These are phyloP conservation scores for Poa pratensis DNA, from an alignment of 176 grass and related monocot species.

Conservation along the genomic window DNA sequence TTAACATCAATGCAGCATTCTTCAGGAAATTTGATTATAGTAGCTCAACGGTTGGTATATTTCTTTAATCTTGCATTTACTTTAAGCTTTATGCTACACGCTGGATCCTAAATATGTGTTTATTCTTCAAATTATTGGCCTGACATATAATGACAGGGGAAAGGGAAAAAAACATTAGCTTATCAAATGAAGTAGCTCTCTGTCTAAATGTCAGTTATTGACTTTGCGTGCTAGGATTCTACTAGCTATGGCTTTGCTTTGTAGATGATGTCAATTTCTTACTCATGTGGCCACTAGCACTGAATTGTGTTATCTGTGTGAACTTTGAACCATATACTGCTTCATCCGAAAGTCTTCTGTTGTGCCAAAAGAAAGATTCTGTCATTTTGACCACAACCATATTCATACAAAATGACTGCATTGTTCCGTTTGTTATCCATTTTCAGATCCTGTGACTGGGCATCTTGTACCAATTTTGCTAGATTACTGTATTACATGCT, in stretches of 20 bases:
- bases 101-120: constrained; percentile 1
- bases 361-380: not conserved
- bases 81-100: not conserved
- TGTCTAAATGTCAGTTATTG: constrained; percentile 11
- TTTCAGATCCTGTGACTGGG: constrained; percentile 13
- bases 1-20: constrained; percentile 82
- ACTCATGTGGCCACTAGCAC: constrained; percentile 1
- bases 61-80: constrained; percentile 15
- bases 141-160: constrained; percentile 13
- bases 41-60: constrained; percentile 70
- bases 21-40: constrained; percentile 95
- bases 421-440: constrained; percentile 2
- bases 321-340: not conserved
- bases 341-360: not conserved
- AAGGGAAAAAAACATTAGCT: not conserved
- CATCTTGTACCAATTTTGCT: constrained; percentile 17
- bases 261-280: constrained; percentile 1
- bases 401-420: not conserved
- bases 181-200: not conserved
- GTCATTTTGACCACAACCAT: constrained; percentile 20
- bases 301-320: constrained; percentile 14
- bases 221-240: constrained; percentile 15
- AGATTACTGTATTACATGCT: not conserved
- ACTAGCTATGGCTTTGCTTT: not conserved
- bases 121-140: not conserved